Percentiles rank a stretch among this genome's conserved stretches.
Conservation (phyloP, 805 yeast species). For the Saccharomycopsis schoenii region DNA sequence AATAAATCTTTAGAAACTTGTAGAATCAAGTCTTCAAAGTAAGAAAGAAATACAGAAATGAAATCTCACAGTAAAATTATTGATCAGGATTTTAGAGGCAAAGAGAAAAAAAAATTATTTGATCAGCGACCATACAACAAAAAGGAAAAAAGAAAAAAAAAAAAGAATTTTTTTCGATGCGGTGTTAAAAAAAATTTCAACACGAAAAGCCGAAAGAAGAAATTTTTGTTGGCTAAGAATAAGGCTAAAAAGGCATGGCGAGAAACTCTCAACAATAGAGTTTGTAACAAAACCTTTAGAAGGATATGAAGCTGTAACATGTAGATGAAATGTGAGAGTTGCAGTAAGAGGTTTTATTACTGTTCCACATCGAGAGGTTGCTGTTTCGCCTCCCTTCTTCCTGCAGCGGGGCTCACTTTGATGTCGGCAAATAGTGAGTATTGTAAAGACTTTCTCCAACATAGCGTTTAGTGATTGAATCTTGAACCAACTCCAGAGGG, state of each 20-base stretch:
- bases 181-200: not conserved
- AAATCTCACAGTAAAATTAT: not conserved
- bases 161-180: not conserved
- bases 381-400: too few species aligned
- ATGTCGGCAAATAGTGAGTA: too few species aligned
- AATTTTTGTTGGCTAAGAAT: not conserved
- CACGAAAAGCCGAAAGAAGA: not conserved
- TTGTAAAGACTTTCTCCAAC: too few species aligned
- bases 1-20: not conserved
- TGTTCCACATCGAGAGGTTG: too few species aligned
- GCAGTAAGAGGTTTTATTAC: too few species aligned
- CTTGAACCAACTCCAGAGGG: too few species aligned
- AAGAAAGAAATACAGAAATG: not conserved
- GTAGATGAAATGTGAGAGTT: too few species aligned
- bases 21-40: not conserved
- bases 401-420: too few species aligned
- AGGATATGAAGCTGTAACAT: too few species aligned
- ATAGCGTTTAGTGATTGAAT: too few species aligned
- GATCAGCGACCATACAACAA: not conserved
- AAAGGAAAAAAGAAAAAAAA: not conserved
- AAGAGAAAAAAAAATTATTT: not conserved
- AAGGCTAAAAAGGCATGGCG: not conserved
- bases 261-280: not conserved
- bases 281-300: too few species aligned
- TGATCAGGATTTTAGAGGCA: not conserved